Percentiles rank a stretch among this genome's conserved stretches.
Conservation (phyloP, 768 basidiomycete species). For the Tricholoma terreum region DNA sequence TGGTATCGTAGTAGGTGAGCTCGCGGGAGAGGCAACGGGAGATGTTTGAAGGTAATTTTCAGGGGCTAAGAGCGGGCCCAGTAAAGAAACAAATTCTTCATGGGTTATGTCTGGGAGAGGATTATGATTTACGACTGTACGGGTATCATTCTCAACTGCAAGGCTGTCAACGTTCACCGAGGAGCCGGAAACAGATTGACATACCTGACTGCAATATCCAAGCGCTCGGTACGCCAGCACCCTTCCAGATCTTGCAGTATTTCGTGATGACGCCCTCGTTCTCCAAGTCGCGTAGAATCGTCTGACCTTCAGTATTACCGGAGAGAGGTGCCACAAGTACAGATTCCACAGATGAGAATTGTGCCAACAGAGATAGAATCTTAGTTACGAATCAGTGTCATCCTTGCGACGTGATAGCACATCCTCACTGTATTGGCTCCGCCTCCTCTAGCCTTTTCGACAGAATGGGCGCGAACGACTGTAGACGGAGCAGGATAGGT, state of each 20-base stretch:
- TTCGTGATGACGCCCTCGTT: constrained; percentile 64
- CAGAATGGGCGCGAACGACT: constrained; percentile 68
- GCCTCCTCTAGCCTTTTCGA: constrained; percentile 65
- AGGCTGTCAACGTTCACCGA: constrained; percentile 2
- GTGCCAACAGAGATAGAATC: constrained; percentile 68
- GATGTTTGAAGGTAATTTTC: constrained; percentile 61
- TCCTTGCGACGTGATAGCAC: not conserved
- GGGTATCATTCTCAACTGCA: constrained; percentile 53
- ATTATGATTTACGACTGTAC: constrained; percentile 82
- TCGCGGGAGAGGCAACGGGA: constrained; percentile 24
- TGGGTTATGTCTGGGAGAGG: constrained; percentile 84
- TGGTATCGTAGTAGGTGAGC: constrained; percentile 30
- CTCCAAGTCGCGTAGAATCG: constrained; percentile 63
- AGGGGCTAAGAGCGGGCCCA: constrained; percentile 79
- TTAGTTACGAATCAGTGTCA: constrained; percentile 16
- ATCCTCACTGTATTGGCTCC: constrained; percentile 54
- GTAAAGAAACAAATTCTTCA: constrained; percentile 77
- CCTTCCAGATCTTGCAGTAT: constrained; percentile 72
- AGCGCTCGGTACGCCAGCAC: constrained; percentile 71
- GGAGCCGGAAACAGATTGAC: constrained; percentile 12
- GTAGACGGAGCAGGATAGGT: constrained; percentile 55
- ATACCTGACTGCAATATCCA: constrained; percentile 78
- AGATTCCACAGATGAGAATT: constrained; percentile 63
- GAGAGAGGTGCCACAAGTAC: constrained; percentile 73
- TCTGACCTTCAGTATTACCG: constrained; percentile 65